Conservation (phyloP, 371 early-diverging fungal genomes). For the Neoconidiobolus thromboides region DNA sequence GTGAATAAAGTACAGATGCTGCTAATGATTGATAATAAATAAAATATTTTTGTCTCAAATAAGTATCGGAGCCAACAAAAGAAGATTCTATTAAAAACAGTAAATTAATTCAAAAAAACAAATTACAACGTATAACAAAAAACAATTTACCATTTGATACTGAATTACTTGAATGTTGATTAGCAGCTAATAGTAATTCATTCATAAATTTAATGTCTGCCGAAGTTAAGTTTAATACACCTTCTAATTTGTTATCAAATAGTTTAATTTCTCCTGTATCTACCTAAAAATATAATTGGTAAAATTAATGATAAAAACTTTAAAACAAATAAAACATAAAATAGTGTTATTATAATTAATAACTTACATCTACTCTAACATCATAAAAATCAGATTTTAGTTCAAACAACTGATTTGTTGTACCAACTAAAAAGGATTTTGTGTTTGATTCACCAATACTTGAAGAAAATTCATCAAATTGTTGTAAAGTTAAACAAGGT, state of each 20-base stretch:
- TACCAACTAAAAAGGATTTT: background rate
- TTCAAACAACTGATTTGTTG: background rate
- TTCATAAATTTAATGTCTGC: conserved; percentile 3
- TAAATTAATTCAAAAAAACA: too few species aligned
- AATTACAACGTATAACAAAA: too few species aligned
- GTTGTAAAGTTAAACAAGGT: conserved; percentile 3
- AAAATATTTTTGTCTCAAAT: background rate
- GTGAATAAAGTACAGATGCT: background rate
- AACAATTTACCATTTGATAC: background rate
- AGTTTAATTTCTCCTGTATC: background rate
- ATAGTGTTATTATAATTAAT: too few species aligned
- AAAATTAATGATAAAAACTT: too few species aligned
- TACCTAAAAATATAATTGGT: background rate
- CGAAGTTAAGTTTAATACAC: background rate
- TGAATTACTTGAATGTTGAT: background rate
- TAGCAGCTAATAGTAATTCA: background rate
- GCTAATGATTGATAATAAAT: background rate
- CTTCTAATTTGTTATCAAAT: background rate
- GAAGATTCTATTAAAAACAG: background rate
- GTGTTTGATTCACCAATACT: background rate
- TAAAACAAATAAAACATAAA: too few species aligned
- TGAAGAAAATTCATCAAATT: background rate
- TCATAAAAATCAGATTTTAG: background rate
- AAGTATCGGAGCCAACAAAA: background rate
- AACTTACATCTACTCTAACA: too few species aligned